phyloP scores from a whole-genome alignment of 768 basidiomycete genomes.

The Leccinum longicurvipes region DNA sequence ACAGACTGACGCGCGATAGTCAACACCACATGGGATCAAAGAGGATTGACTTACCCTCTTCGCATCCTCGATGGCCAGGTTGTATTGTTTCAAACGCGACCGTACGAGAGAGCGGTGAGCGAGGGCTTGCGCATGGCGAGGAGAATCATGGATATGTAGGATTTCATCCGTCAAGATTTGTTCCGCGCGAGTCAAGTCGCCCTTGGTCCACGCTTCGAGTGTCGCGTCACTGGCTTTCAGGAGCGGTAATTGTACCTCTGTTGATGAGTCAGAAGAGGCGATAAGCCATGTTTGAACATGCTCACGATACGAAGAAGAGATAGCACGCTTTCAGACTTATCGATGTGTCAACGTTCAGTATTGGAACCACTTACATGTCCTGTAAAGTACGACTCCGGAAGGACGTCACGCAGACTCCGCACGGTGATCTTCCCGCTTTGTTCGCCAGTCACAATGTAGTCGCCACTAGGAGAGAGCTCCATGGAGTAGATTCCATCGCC shows the following conservation, averaged over 20 bases:
- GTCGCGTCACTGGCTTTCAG: neutral
- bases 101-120: slow-evolving; percentile 1
- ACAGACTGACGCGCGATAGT: slow-evolving; percentile 1
- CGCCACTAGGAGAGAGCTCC: neutral
- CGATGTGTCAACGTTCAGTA: too few species aligned
- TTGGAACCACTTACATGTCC: neutral
- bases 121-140: neutral
- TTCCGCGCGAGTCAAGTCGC: neutral
- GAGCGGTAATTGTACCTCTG: neutral
- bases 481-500: neutral
- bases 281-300: accelerated
- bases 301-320: neutral
- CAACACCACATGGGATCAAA: neutral
- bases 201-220: neutral
- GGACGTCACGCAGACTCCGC: neutral
- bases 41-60: neutral
- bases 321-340: neutral
- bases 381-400: neutral
- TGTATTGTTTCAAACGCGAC: neutral
- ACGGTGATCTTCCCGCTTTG: neutral
- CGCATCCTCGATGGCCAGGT: slow-evolving; percentile 4
- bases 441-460: slow-evolving; percentile 1
- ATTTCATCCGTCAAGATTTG: neutral
- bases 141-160: too few species aligned
- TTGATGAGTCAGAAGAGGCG: neutral